These are phyloP conservation scores for Aplosporella prunicola DNA, from an alignment of 2,329 filamentous ascomycete genomes.

Conservation along the genomic window DNA sequence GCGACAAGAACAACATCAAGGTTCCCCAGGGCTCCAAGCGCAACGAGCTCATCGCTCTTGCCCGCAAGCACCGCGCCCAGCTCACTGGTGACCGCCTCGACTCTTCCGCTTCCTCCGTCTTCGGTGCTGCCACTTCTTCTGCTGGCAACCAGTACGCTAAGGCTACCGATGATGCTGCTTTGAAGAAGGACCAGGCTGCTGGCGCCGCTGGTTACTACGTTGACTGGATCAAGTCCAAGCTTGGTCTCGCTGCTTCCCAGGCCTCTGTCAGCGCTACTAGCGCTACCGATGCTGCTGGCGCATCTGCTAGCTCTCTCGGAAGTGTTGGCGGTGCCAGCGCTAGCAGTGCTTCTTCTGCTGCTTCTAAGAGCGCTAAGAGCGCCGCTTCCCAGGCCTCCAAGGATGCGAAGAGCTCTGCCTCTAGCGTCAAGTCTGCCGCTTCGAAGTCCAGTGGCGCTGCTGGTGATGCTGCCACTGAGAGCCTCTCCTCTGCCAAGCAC, in stretches of 20 bases:
- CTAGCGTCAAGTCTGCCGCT: constrained; percentile 24
- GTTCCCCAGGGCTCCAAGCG: constrained; percentile 86
- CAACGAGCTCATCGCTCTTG: constrained; percentile 80
- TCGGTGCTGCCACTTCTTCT: constrained; percentile 37
- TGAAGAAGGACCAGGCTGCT: constrained; percentile 58
- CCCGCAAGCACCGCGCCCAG: constrained; percentile 74
- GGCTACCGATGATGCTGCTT: constrained; percentile 59
- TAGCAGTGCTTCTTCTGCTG: constrained; percentile 18
- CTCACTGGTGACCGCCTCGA: constrained; percentile 56
- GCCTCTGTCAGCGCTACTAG: constrained; percentile 18
- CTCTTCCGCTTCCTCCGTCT: constrained; percentile 28
- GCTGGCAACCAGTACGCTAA: constrained; percentile 68
- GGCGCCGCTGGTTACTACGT: constrained; percentile 26
- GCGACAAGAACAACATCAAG: constrained; percentile 79
- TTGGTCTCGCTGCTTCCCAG: constrained; percentile 35
- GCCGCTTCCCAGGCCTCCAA: constrained; percentile 26
- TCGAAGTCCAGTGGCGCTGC: constrained; percentile 23
- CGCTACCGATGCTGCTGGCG: too few species aligned
- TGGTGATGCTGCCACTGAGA: constrained; percentile 24
- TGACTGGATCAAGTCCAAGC: constrained; percentile 36
- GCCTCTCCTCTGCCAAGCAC: constrained; percentile 16
- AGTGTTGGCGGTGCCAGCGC: constrained; percentile 16
- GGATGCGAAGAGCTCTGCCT: constrained; percentile 24
- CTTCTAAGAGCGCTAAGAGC: constrained; percentile 22
- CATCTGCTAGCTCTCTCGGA: too few species aligned